These are phyloP conservation scores for Zalaria sp. DNA, from an alignment of 2,329 filamentous ascomycete species.

Conservation along the genomic window DNA sequence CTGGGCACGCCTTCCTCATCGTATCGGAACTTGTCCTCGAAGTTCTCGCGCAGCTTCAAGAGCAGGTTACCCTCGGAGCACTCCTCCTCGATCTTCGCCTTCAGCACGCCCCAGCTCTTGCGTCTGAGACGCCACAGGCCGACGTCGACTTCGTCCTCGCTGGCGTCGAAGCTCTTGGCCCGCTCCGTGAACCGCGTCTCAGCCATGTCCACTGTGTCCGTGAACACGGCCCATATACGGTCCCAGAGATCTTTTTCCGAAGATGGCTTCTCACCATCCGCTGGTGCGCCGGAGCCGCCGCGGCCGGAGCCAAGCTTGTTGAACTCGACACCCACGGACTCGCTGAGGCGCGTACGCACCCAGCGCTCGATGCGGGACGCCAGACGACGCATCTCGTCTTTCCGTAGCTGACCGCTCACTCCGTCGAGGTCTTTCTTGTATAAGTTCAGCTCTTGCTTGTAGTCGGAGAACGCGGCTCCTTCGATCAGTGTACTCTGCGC, in stretches of 20 bases:
- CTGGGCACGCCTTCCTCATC: constrained; percentile 87
- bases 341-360: constrained; percentile 76
- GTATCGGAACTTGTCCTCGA: constrained; percentile 98
- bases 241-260: constrained; percentile 89
- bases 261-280: constrained; percentile 56
- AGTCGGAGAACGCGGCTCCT: constrained; percentile 77
- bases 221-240: constrained; percentile 80
- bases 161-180: constrained; percentile 87
- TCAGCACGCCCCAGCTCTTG: constrained; percentile 86
- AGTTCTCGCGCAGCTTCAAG: constrained; percentile 91
- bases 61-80: constrained; percentile 96
- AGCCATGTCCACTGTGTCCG: constrained; percentile 68
- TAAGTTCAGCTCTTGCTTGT: constrained; percentile 61
- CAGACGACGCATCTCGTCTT: constrained; percentile 90
- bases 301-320: constrained; percentile 87
- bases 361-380: constrained; percentile 86
- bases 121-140: constrained; percentile 84
- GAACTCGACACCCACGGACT: constrained; percentile 85
- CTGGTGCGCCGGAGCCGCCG: constrained; percentile 67
- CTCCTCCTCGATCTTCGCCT: constrained; percentile 88
- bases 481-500: constrained; percentile 62
- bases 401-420: constrained; percentile 68
- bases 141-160: constrained; percentile 76
- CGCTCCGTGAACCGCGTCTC: constrained; percentile 75
- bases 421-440: constrained; percentile 88